Base-by-base conservation (phyloP, 257 asterid genomes). In the Forsythia suspensa region DNA sequence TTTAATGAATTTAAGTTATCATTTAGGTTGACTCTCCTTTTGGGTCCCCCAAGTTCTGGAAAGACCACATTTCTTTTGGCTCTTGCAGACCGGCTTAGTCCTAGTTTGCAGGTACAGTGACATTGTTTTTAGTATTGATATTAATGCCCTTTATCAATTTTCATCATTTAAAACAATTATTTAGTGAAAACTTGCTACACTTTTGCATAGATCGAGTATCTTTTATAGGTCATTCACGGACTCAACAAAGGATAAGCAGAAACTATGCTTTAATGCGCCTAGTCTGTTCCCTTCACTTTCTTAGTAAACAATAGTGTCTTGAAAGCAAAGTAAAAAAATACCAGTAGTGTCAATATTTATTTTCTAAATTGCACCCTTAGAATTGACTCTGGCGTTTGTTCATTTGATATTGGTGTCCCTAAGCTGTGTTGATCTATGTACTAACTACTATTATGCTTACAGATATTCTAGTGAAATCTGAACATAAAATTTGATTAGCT, bases 11-110 rank as follows among this genome's bases (percentile, higher is more conserved):
- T 2, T 72, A 65, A 65, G 80, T 51, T 81, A 38, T 78, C 71
- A 15, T 80, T 48, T 80, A 92, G 97, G 85, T 73, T 90, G 86
- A 92, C 97, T 69, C 88, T 92, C 77, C 96, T 92, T 88, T 79
- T 92, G 75, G 97, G 97, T 10, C 97, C 97, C 78, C 96, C 97
- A 5, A 89, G 92, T 84, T 92, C 97, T 20, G 97, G 97, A 76
- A 92, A 92, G 90, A 90, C 96, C n/a, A 92, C 97, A 20, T 86
- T 92, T 88, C 93, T 90, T 80, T 81, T 92, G 87, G 97, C 97
- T 70, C 93, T 92, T 65, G 96, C 97, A 36, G 94, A 94, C 21
- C 90, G 96, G 3, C 94, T 90, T 52, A 88, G 89, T 73, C 80
- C 84, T 61, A 87, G 75, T 82, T 82, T 90, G 85, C 82, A 87